Evolutionary conservation across 441 rosid genomes (phyloP), one percentile per base, ranked within the genome.

Genomic region (Populus hybrid): DNA sequence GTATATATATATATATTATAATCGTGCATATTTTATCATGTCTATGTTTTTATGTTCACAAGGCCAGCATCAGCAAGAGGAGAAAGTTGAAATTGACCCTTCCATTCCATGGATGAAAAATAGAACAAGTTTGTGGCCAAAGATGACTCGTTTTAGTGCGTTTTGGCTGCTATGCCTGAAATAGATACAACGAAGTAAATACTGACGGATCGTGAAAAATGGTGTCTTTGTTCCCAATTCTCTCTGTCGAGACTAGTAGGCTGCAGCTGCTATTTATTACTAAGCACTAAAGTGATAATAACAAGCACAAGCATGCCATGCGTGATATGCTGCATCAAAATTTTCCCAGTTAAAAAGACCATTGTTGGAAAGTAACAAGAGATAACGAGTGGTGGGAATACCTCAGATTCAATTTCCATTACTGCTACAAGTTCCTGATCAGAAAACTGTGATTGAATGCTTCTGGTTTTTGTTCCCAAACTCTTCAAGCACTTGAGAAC

Each of bases 391-490:
- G 20, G 57, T 6, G 23, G 10, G 11, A 9, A 5, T 36, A 84
- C 88, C 88, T 85, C 50, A 71, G 88, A 73, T 61, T 86, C 79
- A 0, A 86, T 79, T 21, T 84, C 83, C n/a, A 92, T 64, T 30
- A 70, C 81, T 10, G 90, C 73, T 1, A 76, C 75, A 46, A 92
- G 80, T 73, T 82, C 79, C 0, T 77, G 76, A 46, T 77, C 35
- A 35, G 90, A 87, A 74, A 89, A 79, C 42, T 69, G 68, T n/a
- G 89, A 86, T 16, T 81, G 77, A 34, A 88, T 83, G 0, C 81
- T 77, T 20, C 10, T 78, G 69, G 79, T 69, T 35, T 81, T 79
- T 34, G 87, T 76, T 16, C 80, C 90, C 84, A 75, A 42, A 66
- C 74, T 67, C 67, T 85, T 86, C 78, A 90, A 76, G 72, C 80